Conservation (phyloP, 805 yeast species). For the Candida saitoana region DNA sequence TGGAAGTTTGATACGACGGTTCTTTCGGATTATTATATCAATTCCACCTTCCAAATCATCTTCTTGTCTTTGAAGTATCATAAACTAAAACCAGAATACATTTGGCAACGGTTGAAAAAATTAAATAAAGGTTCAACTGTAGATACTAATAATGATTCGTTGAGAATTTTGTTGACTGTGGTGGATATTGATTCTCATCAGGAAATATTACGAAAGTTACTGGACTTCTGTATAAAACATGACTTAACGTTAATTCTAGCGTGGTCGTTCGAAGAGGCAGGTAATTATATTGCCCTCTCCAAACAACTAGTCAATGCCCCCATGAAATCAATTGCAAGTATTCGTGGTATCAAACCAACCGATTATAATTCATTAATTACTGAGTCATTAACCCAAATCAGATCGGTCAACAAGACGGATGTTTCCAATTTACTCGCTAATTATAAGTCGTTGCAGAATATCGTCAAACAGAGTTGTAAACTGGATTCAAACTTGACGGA, state of each 20-base stretch:
- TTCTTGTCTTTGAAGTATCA: conserved; percentile 70
- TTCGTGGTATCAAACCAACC: conserved; percentile 41
- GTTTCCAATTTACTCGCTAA: conserved; percentile 48
- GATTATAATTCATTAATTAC: conserved; percentile 44
- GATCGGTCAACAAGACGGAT: conserved; percentile 51
- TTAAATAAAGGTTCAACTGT: conserved; percentile 30
- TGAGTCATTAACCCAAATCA: conserved; percentile 43
- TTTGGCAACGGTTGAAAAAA: conserved; percentile 51
- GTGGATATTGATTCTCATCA: conserved; percentile 62
- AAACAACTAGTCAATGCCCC: conserved; percentile 37
- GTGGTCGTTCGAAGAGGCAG: conserved; percentile 51
- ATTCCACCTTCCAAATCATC: conserved; percentile 50
- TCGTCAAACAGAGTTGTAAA: conserved; percentile 31
- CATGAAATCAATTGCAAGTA: conserved; percentile 20
- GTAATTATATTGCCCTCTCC: conserved; percentile 36
- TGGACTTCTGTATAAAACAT: conserved; percentile 46
- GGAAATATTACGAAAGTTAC: conserved; percentile 44
- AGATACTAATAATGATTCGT: conserved; percentile 30
- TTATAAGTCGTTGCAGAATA: conserved; percentile 39
- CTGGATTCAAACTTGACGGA: conserved; percentile 18
- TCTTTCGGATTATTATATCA: conserved; percentile 59
- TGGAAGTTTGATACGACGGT: conserved; percentile 55
- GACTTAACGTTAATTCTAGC: conserved; percentile 47
- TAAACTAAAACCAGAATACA: conserved; percentile 71
- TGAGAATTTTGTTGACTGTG: conserved; percentile 56